Evolutionary conservation across 768 basidiomycete species (phyloP).

Genomic region (Tephrocybe sp.): DNA sequence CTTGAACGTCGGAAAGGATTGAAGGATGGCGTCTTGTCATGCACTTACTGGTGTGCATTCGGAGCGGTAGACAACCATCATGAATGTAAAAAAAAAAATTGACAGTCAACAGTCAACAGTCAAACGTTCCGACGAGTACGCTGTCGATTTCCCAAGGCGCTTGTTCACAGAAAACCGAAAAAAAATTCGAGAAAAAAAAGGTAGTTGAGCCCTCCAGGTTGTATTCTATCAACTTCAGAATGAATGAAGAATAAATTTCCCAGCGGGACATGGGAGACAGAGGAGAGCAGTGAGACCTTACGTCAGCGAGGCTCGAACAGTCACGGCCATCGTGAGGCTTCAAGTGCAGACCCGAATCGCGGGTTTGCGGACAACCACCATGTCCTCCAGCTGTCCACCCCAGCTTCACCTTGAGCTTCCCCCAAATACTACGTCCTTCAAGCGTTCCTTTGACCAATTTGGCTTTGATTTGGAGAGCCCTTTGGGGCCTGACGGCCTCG

Average conservation of each 20-base stretch:
- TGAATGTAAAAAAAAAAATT: not conserved
- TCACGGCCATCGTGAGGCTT: slow-evolving; percentile 16
- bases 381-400: slow-evolving; percentile 44
- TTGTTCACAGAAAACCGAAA: not conserved
- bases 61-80: not conserved
- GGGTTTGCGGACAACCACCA: slow-evolving; percentile 23
- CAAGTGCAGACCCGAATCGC: slow-evolving; percentile 9
- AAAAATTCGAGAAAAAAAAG: no score
- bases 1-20: not conserved
- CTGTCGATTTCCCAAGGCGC: not conserved
- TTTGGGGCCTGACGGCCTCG: slow-evolving; percentile 18
- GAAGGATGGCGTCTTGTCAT: not conserved
- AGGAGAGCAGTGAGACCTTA: slow-evolving; percentile 4
- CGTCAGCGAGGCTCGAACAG: slow-evolving; percentile 9
- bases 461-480: slow-evolving; percentile 56
- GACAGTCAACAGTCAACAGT: not conserved
- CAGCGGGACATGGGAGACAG: not conserved
- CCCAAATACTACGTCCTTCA: slow-evolving; percentile 51
- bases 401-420: slow-evolving; percentile 53
- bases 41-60: not conserved
- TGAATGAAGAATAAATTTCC: no score
- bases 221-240: no score
- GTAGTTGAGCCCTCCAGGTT: no score
- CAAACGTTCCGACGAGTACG: not conserved
- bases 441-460: slow-evolving; percentile 58